Base-by-base conservation (phyloP, 495 filamentous ascomycete genomes). In the Pseudoneurospora amorphoporcata region DNA sequence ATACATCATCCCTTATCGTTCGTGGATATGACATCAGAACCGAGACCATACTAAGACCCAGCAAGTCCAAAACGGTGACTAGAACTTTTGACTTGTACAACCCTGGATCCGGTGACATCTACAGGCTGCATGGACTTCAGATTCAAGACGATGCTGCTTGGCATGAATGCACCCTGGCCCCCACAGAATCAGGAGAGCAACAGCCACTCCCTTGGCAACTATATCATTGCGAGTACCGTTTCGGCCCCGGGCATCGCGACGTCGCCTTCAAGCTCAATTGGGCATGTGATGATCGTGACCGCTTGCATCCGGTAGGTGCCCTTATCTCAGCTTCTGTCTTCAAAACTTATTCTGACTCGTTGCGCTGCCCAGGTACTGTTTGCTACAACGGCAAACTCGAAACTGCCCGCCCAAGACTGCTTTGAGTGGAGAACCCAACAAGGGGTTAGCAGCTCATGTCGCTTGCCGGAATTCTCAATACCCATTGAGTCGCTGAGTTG, bases 201-300 rank as follows among this genome's bases (percentile, higher is more conserved):
- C 47, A 42, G 23, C n/a, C 29, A 9, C 40, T 74, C 17, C 75
- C 73, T 14, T 78, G 75, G 75, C 76, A 77, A 38, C 42, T 76
- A 42, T 69, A 70, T 2, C 14, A 45, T 0, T 80, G 77, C 61
- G 74, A 72, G 41, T 76, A 76, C 29, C 29, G 65, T 19, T 43
- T 80, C 6, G 72, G 75, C 9, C 69, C 70, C 16, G 40, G 41
- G 4, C 19, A 53, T 23, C 68, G 65, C 19, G 43, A 68, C 2
- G 23, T 77, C 19, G 72, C 70, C 3, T 77, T 80, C 47, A 65
- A 73, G 45, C 16, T 80, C 10, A 43, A 75, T 37, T 80, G 78
- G 77, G 75, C 73, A 38, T 80, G 77, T 53, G 76, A 80, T 42
- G 78, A 77, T 68, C 68, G 74, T 38, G 77, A 79, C 35, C 77